Conservation (phyloP, 192 early-diverging fungal genomes). For the Phycomyces blakesleeanus region DNA sequence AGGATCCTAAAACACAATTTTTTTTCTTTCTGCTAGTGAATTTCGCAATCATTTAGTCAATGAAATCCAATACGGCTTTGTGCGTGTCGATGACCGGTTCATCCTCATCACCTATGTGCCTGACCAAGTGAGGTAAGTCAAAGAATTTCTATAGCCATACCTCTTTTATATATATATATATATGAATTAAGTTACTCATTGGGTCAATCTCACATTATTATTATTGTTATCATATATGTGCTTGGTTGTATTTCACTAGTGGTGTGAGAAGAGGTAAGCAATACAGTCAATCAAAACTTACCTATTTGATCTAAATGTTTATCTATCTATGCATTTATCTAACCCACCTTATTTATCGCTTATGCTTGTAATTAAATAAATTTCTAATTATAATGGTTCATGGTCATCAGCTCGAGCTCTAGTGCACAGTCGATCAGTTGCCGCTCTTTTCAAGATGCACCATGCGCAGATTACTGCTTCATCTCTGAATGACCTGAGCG, state of each 20-base stretch:
- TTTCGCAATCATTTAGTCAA: constrained; percentile 49
- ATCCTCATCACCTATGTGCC: constrained; percentile 55
- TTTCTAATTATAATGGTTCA: background rate
- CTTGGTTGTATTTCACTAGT: too few species aligned
- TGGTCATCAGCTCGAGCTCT: constrained; percentile 48
- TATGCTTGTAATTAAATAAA: too few species aligned
- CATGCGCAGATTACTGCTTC: constrained; percentile 40
- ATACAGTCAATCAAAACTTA: background rate
- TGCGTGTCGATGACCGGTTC: constrained; percentile 55
- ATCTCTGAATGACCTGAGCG: constrained; percentile 36
- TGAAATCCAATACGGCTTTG: constrained; percentile 57
- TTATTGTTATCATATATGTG: too few species aligned
- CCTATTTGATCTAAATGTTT: background rate
- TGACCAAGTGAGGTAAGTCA: constrained; percentile 54
- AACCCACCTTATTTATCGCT: too few species aligned
- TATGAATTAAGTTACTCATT: background rate
- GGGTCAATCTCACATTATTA: background rate
- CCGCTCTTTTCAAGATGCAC: constrained; percentile 47
- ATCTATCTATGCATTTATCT: background rate
- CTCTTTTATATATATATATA: background rate
- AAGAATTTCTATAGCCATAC: background rate
- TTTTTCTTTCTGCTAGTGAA: constrained; percentile 33
- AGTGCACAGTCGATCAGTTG: constrained; percentile 62
- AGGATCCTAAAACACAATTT: background rate
- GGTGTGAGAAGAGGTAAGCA: constrained; percentile 49